Base-by-base conservation (phyloP, 1,284 basidiomycete species). In the Calocybe gambosa region DNA sequence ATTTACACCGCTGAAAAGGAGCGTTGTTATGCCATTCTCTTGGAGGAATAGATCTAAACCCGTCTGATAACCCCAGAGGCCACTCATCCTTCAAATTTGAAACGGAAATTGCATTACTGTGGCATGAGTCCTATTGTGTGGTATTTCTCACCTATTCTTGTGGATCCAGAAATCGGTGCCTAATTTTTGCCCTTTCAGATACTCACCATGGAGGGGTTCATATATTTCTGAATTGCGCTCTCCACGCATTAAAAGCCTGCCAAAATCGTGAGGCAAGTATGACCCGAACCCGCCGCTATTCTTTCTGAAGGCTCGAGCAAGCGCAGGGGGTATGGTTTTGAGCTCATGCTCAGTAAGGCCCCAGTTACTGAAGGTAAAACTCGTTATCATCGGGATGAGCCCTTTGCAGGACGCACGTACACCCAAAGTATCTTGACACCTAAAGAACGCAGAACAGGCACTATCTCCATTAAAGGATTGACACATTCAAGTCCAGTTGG, bases 151-250 rank as follows among this genome's bases (percentile, higher is more conserved):
- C 80, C 81, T 66, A 60, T 84, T 85, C 62, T 85, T 85, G 60
- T 85, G 77, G 45, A 85, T 78, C 82, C 81, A 85, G 45, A 80
- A 68, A 62, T 85, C 82, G 16, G 78, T 79, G 0, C 79, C 80
- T 5, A 60, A 62, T 9, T 69, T 63, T 51, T 69, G 64, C 6
- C 81, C 81, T 45, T 73, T 67, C 47, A 74, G 51, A 54, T 75
- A 84, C 49, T 76, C 69, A 1, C 60, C 64, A 50, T 84, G 78
- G 39, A 85, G 64, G 1, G 79, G 78, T 0, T 74, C 78, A 58
- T 84, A 83, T 41, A 84, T 62, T 25, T 63, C 62, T n/a, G 68
- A 66, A 49, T 69, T 85, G 49, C 62, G 67, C 46, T 69, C 71
- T 35, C 65, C 79, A 46, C 80, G 68, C 78, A 85, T 82, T 49